Base-by-base conservation (phyloP, 306 rosid species). In the Sophora flavescens region DNA sequence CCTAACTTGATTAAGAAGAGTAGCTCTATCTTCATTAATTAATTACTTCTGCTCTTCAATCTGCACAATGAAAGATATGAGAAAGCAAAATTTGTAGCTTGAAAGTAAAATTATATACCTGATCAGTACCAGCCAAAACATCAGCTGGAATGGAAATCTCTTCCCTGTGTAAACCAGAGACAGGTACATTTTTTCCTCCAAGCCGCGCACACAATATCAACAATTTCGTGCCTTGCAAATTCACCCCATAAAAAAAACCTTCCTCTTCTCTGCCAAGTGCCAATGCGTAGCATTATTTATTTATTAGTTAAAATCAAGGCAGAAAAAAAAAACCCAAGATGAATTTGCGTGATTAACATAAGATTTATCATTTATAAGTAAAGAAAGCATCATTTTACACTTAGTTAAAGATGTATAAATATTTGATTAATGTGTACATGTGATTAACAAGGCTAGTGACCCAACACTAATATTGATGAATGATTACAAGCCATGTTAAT, bases 201-300 rank as follows among this genome's bases (percentile, higher is more conserved):
- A 91, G 86, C 32, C 87, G 82, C 0, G 92, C 92, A 18, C 94
- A 86, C 77, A 87, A 77, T 36, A 87, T 82, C 77, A 89, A 79
- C 63, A 91, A 84, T 52, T 81, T 53, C 5, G 78, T 77, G 18
- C 83, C 86, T 4, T 83, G 77, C 84, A 89, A 81, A 79, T 87
- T 86, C 22, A 89, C 87, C 16, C 94, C 94, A 85, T 89, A 87
- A 44, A 35, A 89, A 10, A 87, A 54, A 7, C 92, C 94, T 73
- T 89, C 85, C 80, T 86, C 97, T 59, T 87, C 88, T 78, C 92
- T 91, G 87, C 33, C 78, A 82, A n/a, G 16, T 42, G 30, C 74
- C 70, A 81, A 59, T 63, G 5, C 67, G 35, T 7, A 51, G 22
- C 14, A 36, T 13, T 75, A n/a, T 53, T 64, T 28, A 28, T 58